A percentile compares a stretch with the other conserved stretches of the same genome.
phyloP scores from a whole-genome alignment of 768 basidiomycete genomes.

The Albatrellus ellisii region DNA sequence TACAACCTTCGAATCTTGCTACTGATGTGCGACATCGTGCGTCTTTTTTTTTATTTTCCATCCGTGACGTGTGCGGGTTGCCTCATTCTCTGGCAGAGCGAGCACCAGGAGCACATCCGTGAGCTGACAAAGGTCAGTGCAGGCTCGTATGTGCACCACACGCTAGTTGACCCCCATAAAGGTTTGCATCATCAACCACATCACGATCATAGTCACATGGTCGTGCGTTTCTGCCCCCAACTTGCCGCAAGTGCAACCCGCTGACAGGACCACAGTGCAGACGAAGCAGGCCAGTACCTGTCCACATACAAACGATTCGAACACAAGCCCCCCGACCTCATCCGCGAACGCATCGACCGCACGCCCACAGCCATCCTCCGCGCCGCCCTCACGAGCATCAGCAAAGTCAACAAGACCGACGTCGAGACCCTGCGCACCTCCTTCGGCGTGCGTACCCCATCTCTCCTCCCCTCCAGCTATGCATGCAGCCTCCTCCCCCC shows the following conservation, averaged over 20 bases:
- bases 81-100: constrained; percentile 37
- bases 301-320: constrained; percentile 89
- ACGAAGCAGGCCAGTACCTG: constrained; percentile 90
- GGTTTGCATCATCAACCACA: constrained; percentile 84
- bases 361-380: constrained; percentile 75
- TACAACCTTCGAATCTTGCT: constrained; percentile 82
- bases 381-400: constrained; percentile 74
- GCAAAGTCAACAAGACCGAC: constrained; percentile 95
- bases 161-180: constrained; percentile 17
- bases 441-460: constrained; percentile 59
- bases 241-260: no score
- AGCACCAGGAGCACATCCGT: constrained; percentile 83
- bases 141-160: neutral
- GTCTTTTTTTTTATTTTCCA: constrained; percentile 18
- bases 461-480: constrained; percentile 1
- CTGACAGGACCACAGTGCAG: constrained; percentile 42
- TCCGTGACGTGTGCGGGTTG: neutral
- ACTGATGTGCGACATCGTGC: constrained; percentile 82
- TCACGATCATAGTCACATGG: constrained; percentile 89
- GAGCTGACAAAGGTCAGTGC: constrained; percentile 74
- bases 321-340: constrained; percentile 83
- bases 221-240: no score
- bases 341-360: constrained; percentile 90
- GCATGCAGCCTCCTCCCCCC: neutral
- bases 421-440: constrained; percentile 84